Percentiles rank a stretch among this genome's conserved stretches.
These are phyloP conservation scores for Punctularia strigosozonata DNA, from an alignment of 768 basidiomycete genomes.

Conservation along the genomic window DNA sequence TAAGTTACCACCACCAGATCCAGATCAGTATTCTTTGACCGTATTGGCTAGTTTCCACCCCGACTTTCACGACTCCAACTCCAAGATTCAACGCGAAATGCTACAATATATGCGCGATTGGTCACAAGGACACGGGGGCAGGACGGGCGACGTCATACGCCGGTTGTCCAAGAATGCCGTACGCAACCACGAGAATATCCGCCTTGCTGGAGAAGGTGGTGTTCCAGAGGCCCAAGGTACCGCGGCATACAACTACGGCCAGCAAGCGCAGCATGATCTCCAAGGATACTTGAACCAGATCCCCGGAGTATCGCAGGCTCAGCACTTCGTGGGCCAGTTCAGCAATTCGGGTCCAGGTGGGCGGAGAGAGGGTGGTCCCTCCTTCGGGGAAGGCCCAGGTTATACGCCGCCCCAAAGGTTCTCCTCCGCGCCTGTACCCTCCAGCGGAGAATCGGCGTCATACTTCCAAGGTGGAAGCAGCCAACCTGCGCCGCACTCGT, in stretches of 20 bases:
- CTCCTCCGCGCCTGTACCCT: slow-evolving; percentile 3
- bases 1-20: slow-evolving; percentile 19
- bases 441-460: slow-evolving; percentile 7
- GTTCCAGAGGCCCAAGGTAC: slow-evolving; percentile 32
- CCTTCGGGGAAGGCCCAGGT: neutral
- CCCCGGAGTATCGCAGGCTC: slow-evolving; percentile 35
- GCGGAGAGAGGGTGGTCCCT: slow-evolving; percentile 1
- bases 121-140: slow-evolving; percentile 38
- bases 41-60: slow-evolving; percentile 82
- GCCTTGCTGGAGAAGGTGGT: slow-evolving; percentile 42
- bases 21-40: no score
- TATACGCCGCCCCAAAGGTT: neutral
- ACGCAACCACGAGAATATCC: slow-evolving; percentile 60
- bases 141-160: slow-evolving; percentile 35
- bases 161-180: slow-evolving; percentile 58
- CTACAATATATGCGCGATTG: slow-evolving; percentile 52
- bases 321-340: slow-evolving; percentile 10
- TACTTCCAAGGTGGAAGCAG: slow-evolving; percentile 2
- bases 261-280: slow-evolving; percentile 35
- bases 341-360: slow-evolving; percentile 1
- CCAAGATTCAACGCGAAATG: slow-evolving; percentile 69
- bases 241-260: slow-evolving; percentile 35
- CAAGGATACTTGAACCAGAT: slow-evolving; percentile 32
- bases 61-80: slow-evolving; percentile 56
- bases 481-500: slow-evolving; percentile 1